phyloP scores from a whole-genome alignment of 345 rosid genomes.

The Nephelium lappaceum region DNA sequence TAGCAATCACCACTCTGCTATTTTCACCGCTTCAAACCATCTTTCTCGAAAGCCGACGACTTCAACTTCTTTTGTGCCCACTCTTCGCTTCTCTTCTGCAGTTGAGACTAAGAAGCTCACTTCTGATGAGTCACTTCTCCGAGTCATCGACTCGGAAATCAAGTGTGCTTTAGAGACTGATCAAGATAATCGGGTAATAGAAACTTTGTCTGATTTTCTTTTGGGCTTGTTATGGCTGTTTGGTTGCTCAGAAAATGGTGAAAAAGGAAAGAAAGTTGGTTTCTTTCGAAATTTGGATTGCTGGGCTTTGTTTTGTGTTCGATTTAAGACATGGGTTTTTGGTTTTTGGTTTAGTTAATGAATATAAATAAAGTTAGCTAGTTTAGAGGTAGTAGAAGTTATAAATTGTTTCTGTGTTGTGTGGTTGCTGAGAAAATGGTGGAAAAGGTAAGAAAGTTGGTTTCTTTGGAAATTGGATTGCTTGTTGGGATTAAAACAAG shows the following conservation, averaged over 20 bases:
- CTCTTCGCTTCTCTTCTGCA: slow-evolving; percentile 42
- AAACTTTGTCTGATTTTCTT: not conserved
- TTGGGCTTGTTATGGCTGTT: not conserved
- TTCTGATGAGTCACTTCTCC: slow-evolving; percentile 59
- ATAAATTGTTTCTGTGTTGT: too few species aligned
- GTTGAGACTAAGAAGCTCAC: slow-evolving; percentile 31
- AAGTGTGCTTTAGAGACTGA: slow-evolving; percentile 62
- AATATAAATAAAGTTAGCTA: too few species aligned
- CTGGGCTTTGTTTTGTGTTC: too few species aligned
- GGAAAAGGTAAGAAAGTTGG: not conserved
- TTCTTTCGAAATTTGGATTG: too few species aligned
- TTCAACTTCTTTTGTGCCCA: slow-evolving; percentile 15
- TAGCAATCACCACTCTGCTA: slow-evolving; percentile 29
- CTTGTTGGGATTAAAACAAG: not conserved
- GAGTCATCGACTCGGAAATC: slow-evolving; percentile 69
- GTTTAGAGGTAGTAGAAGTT: too few species aligned
- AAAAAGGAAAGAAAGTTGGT: too few species aligned
- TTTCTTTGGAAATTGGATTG: not conserved
- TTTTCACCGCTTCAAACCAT: slow-evolving; percentile 32
- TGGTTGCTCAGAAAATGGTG: not conserved
- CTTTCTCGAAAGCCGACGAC: slow-evolving; percentile 24
- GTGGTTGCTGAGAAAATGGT: not conserved
- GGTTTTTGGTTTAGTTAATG: too few species aligned
- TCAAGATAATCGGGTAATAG: slow-evolving; percentile 50
- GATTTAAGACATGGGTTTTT: too few species aligned